Conservation (phyloP, 176 grass and related monocot species). For the Rhynchospora tenuis region DNA sequence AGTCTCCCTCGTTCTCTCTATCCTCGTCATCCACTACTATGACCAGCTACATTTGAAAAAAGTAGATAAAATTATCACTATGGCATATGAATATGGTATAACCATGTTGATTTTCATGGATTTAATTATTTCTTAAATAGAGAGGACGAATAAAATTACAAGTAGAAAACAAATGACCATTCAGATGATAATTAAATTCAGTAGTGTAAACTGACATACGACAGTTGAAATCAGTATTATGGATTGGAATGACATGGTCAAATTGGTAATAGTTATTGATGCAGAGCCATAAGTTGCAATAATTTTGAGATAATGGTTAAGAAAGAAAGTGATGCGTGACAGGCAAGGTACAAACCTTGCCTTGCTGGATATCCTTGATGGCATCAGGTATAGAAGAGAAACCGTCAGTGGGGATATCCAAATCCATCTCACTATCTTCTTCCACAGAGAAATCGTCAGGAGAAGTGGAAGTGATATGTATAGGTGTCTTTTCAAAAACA, state of each 20-base stretch:
- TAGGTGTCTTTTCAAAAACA: slow-evolving; percentile 29
- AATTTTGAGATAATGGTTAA: not conserved
- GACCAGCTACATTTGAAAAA: slow-evolving; percentile 48
- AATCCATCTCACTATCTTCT: slow-evolving; percentile 49
- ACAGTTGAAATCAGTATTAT: not conserved
- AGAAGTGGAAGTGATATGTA: slow-evolving; percentile 19
- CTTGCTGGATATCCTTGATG: slow-evolving; percentile 72
- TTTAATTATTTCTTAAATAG: not conserved
- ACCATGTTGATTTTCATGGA: not conserved
- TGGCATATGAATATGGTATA: not conserved
- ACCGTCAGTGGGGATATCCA: slow-evolving; percentile 71
- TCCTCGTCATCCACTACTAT: slow-evolving; percentile 90
- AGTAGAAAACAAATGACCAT: not conserved
- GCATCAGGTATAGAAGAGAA: slow-evolving; percentile 70
- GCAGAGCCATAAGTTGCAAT: not conserved
- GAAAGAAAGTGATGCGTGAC: not conserved
- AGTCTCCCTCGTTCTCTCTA: slow-evolving; percentile 88
- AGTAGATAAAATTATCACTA: slow-evolving; percentile 6
- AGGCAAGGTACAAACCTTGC: slow-evolving; percentile 47
- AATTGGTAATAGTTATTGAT: no score
- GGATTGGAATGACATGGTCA: not conserved
- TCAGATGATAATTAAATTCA: not conserved
- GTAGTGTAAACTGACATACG: not conserved
- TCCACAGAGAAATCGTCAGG: slow-evolving; percentile 30
- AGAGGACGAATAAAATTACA: not conserved